phyloP scores from a whole-genome alignment of 1,139 yeast genomes.

The Maudiozyma humilis region DNA sequence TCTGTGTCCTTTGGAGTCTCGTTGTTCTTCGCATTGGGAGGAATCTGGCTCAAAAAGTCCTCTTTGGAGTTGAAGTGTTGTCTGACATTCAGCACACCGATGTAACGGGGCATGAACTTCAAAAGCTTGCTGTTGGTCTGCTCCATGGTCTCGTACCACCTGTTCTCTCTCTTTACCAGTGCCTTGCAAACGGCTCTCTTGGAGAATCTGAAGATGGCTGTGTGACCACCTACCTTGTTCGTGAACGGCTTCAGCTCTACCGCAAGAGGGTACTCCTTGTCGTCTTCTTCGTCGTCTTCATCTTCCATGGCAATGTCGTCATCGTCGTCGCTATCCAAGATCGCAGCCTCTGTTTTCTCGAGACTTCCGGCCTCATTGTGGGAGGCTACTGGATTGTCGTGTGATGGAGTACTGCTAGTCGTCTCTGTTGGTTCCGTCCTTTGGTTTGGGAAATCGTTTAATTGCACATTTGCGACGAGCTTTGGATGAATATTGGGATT shows the following conservation, averaged over 20 bases:
- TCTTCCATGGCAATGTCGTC: constrained; percentile 13
- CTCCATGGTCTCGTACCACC: constrained; percentile 87
- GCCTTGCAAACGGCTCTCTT: constrained; percentile 95
- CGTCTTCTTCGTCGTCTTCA: constrained; percentile 21
- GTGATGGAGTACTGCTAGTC: neutral
- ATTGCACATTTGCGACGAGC: neutral
- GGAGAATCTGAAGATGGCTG: constrained; percentile 88
- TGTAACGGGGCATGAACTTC: constrained; percentile 82
- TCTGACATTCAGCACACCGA: constrained; percentile 87
- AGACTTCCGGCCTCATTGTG: neutral
- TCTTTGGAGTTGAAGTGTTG: constrained; percentile 37
- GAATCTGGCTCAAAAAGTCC: constrained; percentile 15
- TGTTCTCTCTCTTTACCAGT: constrained; percentile 77
- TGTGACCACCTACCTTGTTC: constrained; percentile 96
- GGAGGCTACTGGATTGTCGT: neutral
- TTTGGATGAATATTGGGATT: neutral
- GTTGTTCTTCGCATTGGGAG: neutral
- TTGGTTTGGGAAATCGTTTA: neutral
- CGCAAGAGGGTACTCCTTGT: constrained; percentile 50
- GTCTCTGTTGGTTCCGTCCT: neutral
- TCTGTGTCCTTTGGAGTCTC: neutral
- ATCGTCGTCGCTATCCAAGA: constrained; percentile 8
- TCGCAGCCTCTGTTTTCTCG: neutral
- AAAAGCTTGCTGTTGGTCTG: constrained; percentile 64
- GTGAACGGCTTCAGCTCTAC: constrained; percentile 83